Evolutionary conservation across 2,329 filamentous ascomycete genomes (phyloP).

Genomic region (Tolypocladium capitatum): DNA sequence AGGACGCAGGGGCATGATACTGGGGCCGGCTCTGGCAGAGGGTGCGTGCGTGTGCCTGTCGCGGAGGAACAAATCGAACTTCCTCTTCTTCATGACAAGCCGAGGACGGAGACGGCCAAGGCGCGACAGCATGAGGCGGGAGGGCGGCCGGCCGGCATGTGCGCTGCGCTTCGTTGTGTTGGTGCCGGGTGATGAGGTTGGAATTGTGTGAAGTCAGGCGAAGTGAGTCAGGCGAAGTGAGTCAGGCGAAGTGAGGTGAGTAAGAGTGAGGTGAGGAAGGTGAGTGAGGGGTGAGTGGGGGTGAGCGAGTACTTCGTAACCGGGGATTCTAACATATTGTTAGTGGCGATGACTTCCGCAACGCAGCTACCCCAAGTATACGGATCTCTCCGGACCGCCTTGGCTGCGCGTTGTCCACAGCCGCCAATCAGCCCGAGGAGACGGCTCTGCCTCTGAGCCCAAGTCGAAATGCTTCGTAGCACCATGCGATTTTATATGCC

Average conservation of each 20-base stretch:
- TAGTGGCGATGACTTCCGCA: too few relatives aligned
- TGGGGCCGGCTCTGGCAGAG: background rate
- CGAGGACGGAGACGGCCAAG: background rate
- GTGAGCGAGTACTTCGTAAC: too few relatives aligned
- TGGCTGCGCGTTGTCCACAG: too few relatives aligned
- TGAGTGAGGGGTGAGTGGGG: too few relatives aligned
- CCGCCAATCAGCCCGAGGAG: too few relatives aligned
- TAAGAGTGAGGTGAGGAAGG: background rate
- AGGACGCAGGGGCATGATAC: constrained; percentile 8
- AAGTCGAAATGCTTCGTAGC: too few relatives aligned
- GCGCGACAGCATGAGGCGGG: background rate
- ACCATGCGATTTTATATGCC: too few relatives aligned
- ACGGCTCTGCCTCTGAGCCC: too few relatives aligned
- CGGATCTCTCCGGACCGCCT: too few relatives aligned
- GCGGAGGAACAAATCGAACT: constrained; percentile 14
- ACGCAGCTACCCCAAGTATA: too few relatives aligned
- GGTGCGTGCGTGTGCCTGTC: constrained; percentile 2
- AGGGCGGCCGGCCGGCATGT: background rate
- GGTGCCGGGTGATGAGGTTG: background rate
- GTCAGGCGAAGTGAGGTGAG: background rate
- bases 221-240: background rate
- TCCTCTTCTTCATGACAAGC: constrained; percentile 21
- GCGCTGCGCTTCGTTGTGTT: background rate
- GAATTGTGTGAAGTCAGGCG: too few relatives aligned
- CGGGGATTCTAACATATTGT: too few relatives aligned